phyloP scores from a whole-genome alignment of 225 moss, liverwort and hornwort species.

The Neckera pumila region DNA sequence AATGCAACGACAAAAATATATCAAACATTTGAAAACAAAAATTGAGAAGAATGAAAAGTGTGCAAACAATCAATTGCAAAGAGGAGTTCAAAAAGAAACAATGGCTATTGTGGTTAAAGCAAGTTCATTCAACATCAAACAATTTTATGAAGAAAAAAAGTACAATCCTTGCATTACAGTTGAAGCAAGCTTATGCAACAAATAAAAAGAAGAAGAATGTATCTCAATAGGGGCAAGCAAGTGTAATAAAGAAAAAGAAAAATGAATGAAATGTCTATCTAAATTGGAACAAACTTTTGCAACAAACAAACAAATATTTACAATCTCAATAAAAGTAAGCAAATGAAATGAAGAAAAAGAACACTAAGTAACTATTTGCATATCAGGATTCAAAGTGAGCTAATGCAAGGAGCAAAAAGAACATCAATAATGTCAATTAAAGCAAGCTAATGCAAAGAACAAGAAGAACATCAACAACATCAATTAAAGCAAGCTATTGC shows the following conservation, averaged over 20 bases:
- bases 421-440: no score
- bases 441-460: no score
- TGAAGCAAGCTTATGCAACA: neutral
- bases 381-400: neutral
- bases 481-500: neutral
- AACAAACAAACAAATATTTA: neutral
- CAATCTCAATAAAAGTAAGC: neutral
- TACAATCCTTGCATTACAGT: neutral
- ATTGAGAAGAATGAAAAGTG: no score
- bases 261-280: no score
- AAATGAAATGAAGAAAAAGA: neutral
- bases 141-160: no score
- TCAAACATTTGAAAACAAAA: no score
- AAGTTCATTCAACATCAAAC: neutral
- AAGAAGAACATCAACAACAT: no score
- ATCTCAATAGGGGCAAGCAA: no score
- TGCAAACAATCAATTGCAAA: no score
- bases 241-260: neutral
- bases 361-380: neutral
- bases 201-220: neutral
- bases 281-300: neutral
- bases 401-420: neutral
- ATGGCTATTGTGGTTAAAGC: neutral
- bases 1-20: no score
- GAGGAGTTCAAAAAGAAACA: no score